A percentile compares a stretch with the other conserved stretches of the same genome.
Conservation (phyloP, 306 rosid species). For the Carpinus viminea region DNA sequence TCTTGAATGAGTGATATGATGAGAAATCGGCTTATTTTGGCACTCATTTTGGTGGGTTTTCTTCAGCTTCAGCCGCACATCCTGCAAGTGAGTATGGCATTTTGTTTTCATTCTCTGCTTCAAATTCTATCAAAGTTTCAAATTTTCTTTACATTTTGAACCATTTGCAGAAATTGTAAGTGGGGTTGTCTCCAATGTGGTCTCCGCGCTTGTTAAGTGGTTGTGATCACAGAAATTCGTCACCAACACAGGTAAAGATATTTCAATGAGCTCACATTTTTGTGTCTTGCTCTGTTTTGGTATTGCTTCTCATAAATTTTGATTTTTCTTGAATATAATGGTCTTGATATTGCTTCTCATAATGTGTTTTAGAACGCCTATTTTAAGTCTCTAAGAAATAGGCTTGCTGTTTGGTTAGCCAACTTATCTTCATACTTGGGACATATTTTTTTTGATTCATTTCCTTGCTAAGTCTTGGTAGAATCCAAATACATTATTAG, state of each 20-base stretch:
- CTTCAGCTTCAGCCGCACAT: conserved; percentile 75
- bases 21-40: conserved; percentile 39
- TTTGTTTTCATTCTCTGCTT: conserved; percentile 3
- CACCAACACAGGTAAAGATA: conserved; percentile 57
- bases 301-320: not conserved
- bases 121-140: conserved; percentile 14
- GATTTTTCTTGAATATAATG: conserved; percentile 14
- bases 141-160: conserved; percentile 23
- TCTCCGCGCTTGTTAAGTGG: conserved; percentile 80
- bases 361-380: conserved; percentile 17
- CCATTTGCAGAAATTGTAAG: conserved; percentile 66
- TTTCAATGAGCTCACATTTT: conserved; percentile 10
- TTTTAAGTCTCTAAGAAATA: conserved; percentile 24
- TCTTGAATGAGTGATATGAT: conserved; percentile 43
- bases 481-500: conserved; percentile 10
- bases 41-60: conserved; percentile 47
- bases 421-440: conserved; percentile 41
- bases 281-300: conserved; percentile 13
- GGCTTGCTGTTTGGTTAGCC: conserved; percentile 21
- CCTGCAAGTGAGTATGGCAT: conserved; percentile 69
- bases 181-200: conserved; percentile 80
- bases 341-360: conserved; percentile 20
- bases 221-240: conserved; percentile 83
- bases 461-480: conserved; percentile 28
- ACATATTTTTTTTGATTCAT: conserved; percentile 41